Base-by-base conservation (phyloP, 2,329 filamentous ascomycete genomes). In the Orbilia javanica region DNA sequence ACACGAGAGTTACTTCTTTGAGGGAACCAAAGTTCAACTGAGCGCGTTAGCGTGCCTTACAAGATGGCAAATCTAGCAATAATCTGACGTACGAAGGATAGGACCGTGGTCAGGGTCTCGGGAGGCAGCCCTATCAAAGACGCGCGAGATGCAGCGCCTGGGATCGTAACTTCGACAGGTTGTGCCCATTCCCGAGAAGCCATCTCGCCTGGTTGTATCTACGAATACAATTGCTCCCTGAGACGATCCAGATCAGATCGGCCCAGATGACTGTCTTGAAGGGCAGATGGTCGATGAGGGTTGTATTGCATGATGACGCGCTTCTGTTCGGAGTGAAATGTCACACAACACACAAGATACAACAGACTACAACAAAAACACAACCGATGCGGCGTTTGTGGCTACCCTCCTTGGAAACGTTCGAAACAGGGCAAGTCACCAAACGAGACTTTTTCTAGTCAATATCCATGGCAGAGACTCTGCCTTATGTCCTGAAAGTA, bases 1-100 rank as follows among this genome's bases (percentile, higher is more conserved):
- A 73, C 6, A 36, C 46, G 8, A 73, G 31, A 46, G 60, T 18
- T 7, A 73, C 69, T 18, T 48, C 34, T 39, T 48, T 73, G 0
- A 73, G 62, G 15, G 69, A 57, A 13, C 29, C 36, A 10, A 31
- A 42, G 8, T 39, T 22, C 13, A 73, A 6, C 69, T 73, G 27
- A 22, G 20, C 7, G 10, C 7, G 25, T 53, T 53, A 53, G 50
- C 13, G 34, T 18, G 18, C 2, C 1, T 18, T 7, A 31, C 11
- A 1, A 44, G n/a, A 6, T 10, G 34, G 4, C 3, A 7, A 13
- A n/a, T n/a, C 3, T 22, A 6, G 29, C 15, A 25, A 13, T 2
- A 8, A 1, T 15, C 2, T 6, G 13, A 22, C 52, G 7, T 36
- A 57, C 52, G 15, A 18, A 57, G 22, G 29, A 57, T 4, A 57